Percentiles rank a stretch among this genome's conserved stretches.
phyloP scores from a whole-genome alignment of 202 grass and related monocot species.

The Musa balbisiana region DNA sequence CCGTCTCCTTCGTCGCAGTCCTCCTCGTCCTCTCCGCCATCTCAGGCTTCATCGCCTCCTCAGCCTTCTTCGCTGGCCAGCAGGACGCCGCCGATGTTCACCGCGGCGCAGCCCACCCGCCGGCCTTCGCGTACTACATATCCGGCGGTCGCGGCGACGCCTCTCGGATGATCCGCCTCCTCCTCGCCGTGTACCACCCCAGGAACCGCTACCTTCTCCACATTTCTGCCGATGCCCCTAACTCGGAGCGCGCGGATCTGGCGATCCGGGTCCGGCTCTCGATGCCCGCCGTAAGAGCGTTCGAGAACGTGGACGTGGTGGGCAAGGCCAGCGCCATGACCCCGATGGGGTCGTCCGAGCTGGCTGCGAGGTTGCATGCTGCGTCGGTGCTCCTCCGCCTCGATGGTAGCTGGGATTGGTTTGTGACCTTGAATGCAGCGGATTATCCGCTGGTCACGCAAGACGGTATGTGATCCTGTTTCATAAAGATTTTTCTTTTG shows the following conservation, averaged over 20 bases:
- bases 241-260: constrained; percentile 47
- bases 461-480: constrained; percentile 49
- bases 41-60: constrained; percentile 60
- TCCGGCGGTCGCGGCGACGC: constrained; percentile 47
- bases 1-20: constrained; percentile 64
- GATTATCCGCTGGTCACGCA: constrained; percentile 90
- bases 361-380: constrained; percentile 57
- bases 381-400: constrained; percentile 70
- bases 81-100: constrained; percentile 55
- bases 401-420: constrained; percentile 83
- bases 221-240: constrained; percentile 69
- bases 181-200: constrained; percentile 86
- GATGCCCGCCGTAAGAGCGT: constrained; percentile 36
- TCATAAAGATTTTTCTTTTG: neutral
- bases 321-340: constrained; percentile 65
- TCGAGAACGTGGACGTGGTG: constrained; percentile 83
- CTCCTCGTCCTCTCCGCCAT: constrained; percentile 73
- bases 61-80: constrained; percentile 45
- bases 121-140: constrained; percentile 65
- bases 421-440: constrained; percentile 64
- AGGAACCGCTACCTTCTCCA: constrained; percentile 84
- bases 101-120: constrained; percentile 57
- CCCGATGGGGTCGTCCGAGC: constrained; percentile 63
- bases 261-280: constrained; percentile 33
- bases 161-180: constrained; percentile 46